phyloP scores from a whole-genome alignment of 352 stramenopile genomes.

The Phytophthora sansomeana region DNA sequence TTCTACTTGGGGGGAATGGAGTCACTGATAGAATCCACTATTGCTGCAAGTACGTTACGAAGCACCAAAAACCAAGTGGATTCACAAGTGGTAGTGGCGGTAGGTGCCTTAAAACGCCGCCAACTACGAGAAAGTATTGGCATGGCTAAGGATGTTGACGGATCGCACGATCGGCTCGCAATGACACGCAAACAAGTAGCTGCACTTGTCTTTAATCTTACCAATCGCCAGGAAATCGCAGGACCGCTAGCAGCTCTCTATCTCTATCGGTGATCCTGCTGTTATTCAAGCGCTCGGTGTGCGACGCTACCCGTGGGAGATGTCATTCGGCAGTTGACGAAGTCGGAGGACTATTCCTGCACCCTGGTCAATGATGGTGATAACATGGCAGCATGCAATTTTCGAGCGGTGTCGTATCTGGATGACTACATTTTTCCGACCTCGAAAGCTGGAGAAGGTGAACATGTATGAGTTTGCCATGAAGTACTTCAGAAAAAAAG shows the following conservation, averaged over 20 bases:
- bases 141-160: neutral
- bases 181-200: neutral
- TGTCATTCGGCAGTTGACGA: neutral
- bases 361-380: neutral
- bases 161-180: neutral
- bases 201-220: constrained; percentile 1
- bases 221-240: constrained; percentile 7
- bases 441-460: neutral
- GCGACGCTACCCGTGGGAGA: neutral
- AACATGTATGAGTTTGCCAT: neutral
- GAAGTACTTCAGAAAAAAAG: neutral
- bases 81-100: constrained; percentile 2
- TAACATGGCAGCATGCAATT: neutral
- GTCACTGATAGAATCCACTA: constrained; percentile 11
- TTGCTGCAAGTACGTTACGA: constrained; percentile 21
- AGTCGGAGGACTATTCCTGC: neutral
- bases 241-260: constrained; percentile 5
- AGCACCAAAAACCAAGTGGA: constrained; percentile 13
- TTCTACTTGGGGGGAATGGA: no score
- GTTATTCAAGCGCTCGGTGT: no score
- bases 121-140: neutral
- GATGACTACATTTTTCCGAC: neutral
- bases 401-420: neutral
- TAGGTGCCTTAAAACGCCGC: constrained; percentile 2
- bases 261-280: neutral